phyloP scores from a whole-genome alignment of 192 early-diverging fungal species.

The Blastocladiella britannica region DNA sequence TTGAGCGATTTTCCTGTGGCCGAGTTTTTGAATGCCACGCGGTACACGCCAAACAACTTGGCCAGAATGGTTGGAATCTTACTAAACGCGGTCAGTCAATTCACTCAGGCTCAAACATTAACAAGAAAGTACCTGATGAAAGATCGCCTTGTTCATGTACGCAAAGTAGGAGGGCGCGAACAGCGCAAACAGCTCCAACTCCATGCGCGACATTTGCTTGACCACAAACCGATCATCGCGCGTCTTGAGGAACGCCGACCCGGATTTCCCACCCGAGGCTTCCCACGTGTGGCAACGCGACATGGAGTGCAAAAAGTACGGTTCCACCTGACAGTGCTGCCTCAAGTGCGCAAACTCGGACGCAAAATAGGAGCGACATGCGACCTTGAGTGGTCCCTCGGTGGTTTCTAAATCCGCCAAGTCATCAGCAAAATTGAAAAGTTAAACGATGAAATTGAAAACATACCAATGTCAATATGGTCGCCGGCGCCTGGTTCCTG shows the following conservation, averaged over 20 bases:
- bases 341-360: slow-evolving; percentile 83
- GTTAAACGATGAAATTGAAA: background rate
- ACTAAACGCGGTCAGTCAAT: slow-evolving; percentile 2
- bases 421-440: no score
- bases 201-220: slow-evolving; percentile 66
- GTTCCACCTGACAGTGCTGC: slow-evolving; percentile 60
- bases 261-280: slow-evolving; percentile 71
- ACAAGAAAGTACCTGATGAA: slow-evolving; percentile 35
- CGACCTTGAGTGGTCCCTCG: slow-evolving; percentile 52
- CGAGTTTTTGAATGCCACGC: slow-evolving; percentile 72
- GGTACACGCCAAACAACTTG: slow-evolving; percentile 84
- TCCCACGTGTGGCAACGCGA: slow-evolving; percentile 73
- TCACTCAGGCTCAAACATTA: no score
- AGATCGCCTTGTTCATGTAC: slow-evolving; percentile 60
- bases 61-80: slow-evolving; percentile 63
- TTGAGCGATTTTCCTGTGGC: slow-evolving; percentile 56
- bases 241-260: slow-evolving; percentile 75
- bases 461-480: background rate
- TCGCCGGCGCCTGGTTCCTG: background rate
- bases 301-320: slow-evolving; percentile 62
- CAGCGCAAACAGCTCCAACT: slow-evolving; percentile 66
- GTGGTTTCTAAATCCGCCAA: slow-evolving; percentile 44
- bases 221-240: slow-evolving; percentile 78
- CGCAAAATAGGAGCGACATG: slow-evolving; percentile 78
- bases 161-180: slow-evolving; percentile 84